Conservation (phyloP, 2,329 filamentous ascomycete genomes). For the Pseudocercospora macadamiae region DNA sequence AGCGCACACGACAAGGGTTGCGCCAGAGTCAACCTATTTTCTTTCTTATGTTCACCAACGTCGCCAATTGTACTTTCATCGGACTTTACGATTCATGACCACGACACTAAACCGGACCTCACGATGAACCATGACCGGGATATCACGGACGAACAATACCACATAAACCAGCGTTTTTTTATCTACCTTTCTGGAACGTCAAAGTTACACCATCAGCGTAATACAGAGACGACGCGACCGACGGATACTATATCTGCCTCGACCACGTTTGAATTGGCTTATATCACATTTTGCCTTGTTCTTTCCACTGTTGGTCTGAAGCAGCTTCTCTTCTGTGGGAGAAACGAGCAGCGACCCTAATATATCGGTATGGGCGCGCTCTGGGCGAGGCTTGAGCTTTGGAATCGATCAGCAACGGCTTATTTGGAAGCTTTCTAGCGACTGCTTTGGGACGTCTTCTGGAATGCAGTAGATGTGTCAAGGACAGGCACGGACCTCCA, state of each 20-base stretch:
- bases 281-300: constrained; percentile 3
- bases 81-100: constrained; percentile 39
- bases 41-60: constrained; percentile 20
- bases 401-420: constrained; percentile 7
- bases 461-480: constrained; percentile 7
- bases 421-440: background rate
- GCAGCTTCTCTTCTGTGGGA: constrained; percentile 5
- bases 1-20: constrained; percentile 19
- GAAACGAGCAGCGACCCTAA: background rate
- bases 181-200: constrained; percentile 18
- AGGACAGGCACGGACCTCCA: background rate
- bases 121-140: constrained; percentile 26
- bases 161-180: constrained; percentile 27
- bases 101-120: constrained; percentile 32
- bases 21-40: constrained; percentile 21
- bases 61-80: constrained; percentile 25
- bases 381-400: background rate
- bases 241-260: constrained; percentile 3
- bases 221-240: constrained; percentile 10
- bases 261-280: constrained; percentile 10
- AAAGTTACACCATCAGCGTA: constrained; percentile 9
- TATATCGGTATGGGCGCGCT: constrained; percentile 2
- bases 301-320: constrained; percentile 1
- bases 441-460: constrained; percentile 6
- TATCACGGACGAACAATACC: constrained; percentile 26